Evolutionary conservation across 352 stramenopile genomes (phyloP).

Genomic region (Globisporangium megalacanthum): DNA sequence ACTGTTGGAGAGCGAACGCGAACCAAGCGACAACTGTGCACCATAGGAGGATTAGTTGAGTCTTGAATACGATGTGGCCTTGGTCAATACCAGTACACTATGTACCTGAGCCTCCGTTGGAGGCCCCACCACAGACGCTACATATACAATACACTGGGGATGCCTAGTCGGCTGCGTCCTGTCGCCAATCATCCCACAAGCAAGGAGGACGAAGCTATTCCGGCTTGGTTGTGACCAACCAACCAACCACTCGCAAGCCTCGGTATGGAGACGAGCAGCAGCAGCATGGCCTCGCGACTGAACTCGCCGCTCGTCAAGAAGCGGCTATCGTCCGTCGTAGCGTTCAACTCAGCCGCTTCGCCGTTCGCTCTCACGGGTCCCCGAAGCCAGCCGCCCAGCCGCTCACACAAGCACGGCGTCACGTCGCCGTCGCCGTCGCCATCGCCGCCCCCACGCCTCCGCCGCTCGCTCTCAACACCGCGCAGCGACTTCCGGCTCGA

Average conservation of each 20-base stretch:
- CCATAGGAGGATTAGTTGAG: too few relatives aligned
- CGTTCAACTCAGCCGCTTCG: not conserved
- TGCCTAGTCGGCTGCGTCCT: too few relatives aligned
- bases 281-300: not conserved
- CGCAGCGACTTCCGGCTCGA: slow-evolving; percentile 36
- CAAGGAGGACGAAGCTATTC: not conserved
- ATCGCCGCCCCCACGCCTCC: not conserved
- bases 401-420: too few relatives aligned
- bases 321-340: not conserved
- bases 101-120: too few relatives aligned
- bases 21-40: not conserved
- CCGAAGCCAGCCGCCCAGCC: not conserved
- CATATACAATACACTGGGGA: too few relatives aligned
- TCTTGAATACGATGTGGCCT: too few relatives aligned
- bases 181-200: too few relatives aligned
- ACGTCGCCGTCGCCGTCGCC: not conserved
- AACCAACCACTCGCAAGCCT: too few relatives aligned
- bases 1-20: too few relatives aligned
- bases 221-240: too few relatives aligned
- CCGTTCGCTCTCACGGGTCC: not conserved
- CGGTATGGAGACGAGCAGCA: not conserved
- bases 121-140: too few relatives aligned
- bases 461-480: slow-evolving; percentile 18
- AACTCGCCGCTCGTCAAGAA: slow-evolving; percentile 1
- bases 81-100: too few relatives aligned